A percentile compares a stretch with the other conserved stretches of the same genome.
Evolutionary conservation across 208 protist genomes (phyloP).

Genomic region (Leishmania tarentolae): DNA sequence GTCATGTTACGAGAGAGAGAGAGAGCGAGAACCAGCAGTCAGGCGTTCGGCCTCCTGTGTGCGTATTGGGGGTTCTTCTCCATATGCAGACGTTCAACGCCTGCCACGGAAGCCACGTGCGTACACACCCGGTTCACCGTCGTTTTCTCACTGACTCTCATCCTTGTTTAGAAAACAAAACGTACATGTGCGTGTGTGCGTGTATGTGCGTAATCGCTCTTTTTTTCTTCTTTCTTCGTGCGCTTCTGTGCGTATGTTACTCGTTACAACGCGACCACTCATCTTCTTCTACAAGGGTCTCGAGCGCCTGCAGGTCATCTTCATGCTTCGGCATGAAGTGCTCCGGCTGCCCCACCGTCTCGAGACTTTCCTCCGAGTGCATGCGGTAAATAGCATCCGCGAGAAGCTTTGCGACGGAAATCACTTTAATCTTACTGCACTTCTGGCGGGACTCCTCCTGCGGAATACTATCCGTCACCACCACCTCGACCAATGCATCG

Average conservation of each 20-base stretch:
- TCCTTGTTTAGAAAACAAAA: not conserved
- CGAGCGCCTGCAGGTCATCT: conserved; percentile 78
- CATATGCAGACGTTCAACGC: not conserved
- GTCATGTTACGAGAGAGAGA: not conserved
- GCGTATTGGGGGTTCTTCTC: not conserved
- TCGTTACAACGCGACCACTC: conserved; percentile 50
- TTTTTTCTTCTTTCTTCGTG: not conserved
- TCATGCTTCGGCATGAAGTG: conserved; percentile 40
- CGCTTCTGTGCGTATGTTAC: not conserved
- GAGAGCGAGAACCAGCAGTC: not conserved
- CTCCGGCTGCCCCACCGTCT: conserved; percentile 47
- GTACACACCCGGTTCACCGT: not conserved
- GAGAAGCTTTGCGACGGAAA: conserved; percentile 86
- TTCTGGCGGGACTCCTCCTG: conserved; percentile 62
- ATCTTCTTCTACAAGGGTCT: conserved; percentile 83
- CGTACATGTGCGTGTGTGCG: not conserved
- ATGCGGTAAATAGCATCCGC: conserved; percentile 88
- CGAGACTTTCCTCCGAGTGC: conserved; percentile 86
- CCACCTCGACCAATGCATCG: conserved; percentile 86
- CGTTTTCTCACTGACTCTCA: not conserved
- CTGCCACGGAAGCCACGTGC: not conserved
- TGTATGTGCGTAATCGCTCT: too few relatives aligned
- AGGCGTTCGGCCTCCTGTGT: not conserved
- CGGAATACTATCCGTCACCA: conserved; percentile 94
- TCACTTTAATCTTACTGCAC: conserved; percentile 86